Conservation (phyloP, 257 asterid genomes). For the Przewalskia tangutica region DNA sequence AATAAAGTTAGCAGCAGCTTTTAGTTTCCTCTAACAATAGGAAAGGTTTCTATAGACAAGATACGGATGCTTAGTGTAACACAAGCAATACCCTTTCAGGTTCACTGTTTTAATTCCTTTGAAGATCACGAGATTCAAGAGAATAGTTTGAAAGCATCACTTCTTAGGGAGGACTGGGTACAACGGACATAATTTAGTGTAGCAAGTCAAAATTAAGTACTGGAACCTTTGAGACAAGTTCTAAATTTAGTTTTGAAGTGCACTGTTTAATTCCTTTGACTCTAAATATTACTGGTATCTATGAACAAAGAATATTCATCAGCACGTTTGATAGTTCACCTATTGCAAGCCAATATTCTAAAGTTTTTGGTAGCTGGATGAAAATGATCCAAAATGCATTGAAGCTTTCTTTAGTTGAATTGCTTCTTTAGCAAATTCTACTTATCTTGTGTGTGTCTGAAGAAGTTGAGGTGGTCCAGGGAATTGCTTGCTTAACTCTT, state of each 20-base stretch:
- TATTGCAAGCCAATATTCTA: neutral
- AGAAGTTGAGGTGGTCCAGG: neutral
- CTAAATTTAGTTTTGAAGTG: neutral
- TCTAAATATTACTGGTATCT: neutral
- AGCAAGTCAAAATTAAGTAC: neutral
- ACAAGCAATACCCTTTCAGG: neutral
- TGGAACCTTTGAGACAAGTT: neutral
- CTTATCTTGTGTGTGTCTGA: neutral
- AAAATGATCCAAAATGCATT: neutral
- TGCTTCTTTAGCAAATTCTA: neutral
- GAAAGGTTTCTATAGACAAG: neutral
- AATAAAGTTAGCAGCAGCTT: neutral
- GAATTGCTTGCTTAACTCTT: neutral
- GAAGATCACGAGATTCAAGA: neutral
- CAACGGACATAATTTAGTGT: neutral
- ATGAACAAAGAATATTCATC: neutral
- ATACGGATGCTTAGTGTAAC: neutral
- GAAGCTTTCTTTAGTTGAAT: neutral
- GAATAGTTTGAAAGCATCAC: neutral
- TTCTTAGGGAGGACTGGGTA: neutral
- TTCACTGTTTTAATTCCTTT: neutral
- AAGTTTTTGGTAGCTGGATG: neutral
- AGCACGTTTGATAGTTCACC: neutral
- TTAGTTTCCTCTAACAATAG: constrained; percentile 1
- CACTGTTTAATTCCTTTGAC: neutral